phyloP scores from a whole-genome alignment of 768 basidiomycete species.

The Mycena capillaripes region DNA sequence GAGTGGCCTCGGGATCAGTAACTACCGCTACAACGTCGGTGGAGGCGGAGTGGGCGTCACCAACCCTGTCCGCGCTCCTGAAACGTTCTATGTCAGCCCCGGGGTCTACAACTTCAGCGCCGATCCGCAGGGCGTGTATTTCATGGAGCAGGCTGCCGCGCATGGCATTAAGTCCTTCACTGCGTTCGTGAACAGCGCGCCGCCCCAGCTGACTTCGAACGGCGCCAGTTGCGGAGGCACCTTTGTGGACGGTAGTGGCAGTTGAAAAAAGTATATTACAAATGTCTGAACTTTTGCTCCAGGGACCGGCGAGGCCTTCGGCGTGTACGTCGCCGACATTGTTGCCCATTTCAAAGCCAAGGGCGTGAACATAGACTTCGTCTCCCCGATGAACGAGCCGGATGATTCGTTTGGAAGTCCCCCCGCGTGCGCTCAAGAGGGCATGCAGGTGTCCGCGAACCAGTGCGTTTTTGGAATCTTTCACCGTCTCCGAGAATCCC shows the following conservation, averaged over 20 bases:
- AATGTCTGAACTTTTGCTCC: neutral
- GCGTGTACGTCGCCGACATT: constrained; percentile 57
- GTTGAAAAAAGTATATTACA: neutral
- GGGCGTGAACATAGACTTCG: constrained; percentile 54
- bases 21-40: constrained; percentile 60
- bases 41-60: constrained; percentile 59
- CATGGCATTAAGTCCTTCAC: constrained; percentile 53
- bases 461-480: constrained; percentile 43
- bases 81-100: constrained; percentile 53
- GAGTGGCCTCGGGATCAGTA: constrained; percentile 55
- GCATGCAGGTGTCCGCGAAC: constrained; percentile 56
- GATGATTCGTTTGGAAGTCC: constrained; percentile 45
- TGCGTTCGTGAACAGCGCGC: constrained; percentile 60
- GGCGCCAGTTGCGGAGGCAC: neutral
- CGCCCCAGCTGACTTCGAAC: constrained; percentile 48
- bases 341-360: constrained; percentile 51
- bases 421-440: constrained; percentile 59
- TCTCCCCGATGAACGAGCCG: constrained; percentile 62
- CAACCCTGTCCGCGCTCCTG: constrained; percentile 53
- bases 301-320: constrained; percentile 47
- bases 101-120: constrained; percentile 56
- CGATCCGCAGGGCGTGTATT: constrained; percentile 55
- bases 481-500: too few species aligned
- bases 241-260: neutral
- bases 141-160: constrained; percentile 54